A percentile compares a stretch with the other conserved stretches of the same genome.
Conservation (phyloP, 192 early-diverging fungal genomes). For the Martensiomyces pterosporus region DNA sequence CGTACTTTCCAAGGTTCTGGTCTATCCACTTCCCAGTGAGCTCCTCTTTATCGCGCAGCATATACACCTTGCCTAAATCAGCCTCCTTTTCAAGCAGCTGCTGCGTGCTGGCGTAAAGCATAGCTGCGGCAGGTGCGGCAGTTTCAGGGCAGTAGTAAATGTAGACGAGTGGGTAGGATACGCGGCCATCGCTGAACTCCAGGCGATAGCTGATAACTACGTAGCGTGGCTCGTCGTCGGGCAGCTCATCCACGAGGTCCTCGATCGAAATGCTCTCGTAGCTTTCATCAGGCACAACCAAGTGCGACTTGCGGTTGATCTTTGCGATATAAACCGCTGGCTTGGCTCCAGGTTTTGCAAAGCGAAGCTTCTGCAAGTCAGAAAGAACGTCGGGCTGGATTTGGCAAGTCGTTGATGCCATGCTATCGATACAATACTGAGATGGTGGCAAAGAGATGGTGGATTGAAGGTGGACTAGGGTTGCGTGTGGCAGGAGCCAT, state of each 20-base stretch:
- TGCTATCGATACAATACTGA: background rate
- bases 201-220: slow-evolving; percentile 22
- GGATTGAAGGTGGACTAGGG: too few relatives aligned
- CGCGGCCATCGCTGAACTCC: slow-evolving; percentile 54
- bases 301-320: slow-evolving; percentile 50
- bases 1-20: slow-evolving; percentile 43
- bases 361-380: slow-evolving; percentile 25
- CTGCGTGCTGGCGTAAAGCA: slow-evolving; percentile 60
- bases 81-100: slow-evolving; percentile 57
- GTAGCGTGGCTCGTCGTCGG: slow-evolving; percentile 64
- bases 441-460: background rate
- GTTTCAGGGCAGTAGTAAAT: slow-evolving; percentile 63
- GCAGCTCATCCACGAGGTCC: slow-evolving; percentile 58
- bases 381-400: slow-evolving; percentile 4
- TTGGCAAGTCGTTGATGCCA: slow-evolving; percentile 6
- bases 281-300: slow-evolving; percentile 53
- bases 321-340: slow-evolving; percentile 40
- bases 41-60: slow-evolving; percentile 63
- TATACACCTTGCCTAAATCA: slow-evolving; percentile 65
- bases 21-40: slow-evolving; percentile 68
- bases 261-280: slow-evolving; percentile 49
- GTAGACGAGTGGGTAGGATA: slow-evolving; percentile 71
- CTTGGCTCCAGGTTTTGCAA: slow-evolving; percentile 11
- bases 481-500: too few relatives aligned
- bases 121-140: slow-evolving; percentile 11